Base-by-base conservation (phyloP, 257 asterid genomes). In the Cruciata laevipes region DNA sequence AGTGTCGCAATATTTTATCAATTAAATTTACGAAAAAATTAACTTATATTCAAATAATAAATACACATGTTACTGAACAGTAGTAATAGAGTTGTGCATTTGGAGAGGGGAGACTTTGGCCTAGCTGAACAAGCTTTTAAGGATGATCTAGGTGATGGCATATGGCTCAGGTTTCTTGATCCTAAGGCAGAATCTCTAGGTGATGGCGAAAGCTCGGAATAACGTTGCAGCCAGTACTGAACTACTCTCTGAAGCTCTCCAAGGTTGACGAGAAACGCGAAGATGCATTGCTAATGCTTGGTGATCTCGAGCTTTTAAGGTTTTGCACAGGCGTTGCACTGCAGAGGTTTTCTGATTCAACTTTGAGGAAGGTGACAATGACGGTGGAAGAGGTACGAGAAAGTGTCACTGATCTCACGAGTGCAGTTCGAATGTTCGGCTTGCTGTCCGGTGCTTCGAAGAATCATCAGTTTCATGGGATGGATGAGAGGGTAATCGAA, bases 311-410 rank as follows among this genome's bases (percentile, higher is more conserved):
- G 83, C 96, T 94, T 66, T 76, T 90, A 68, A 84, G 92, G 77
- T 94, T 94, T 73, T 93, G 89, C 79, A 86, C 73, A 3, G 99
- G 99, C 75, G 99, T 87, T 74, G 79, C 97, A 53, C 81, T 94
- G 71, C 99, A 94, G 76, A 94, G 90, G 83, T 90, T 94, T 83
- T 94, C 99, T 24, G 96, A 96, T 18, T 94, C 97, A 49, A 90
- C 99, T 25, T 87, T 94, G 75, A 95, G 86, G 82, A 94, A 94
- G 88, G 81, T 89, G 25, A 94, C 85, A 78, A 82, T 90, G 83
- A 85, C 95, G 1, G 90, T 88, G 77, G 95, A 87, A 53, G 99
- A 93, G 97, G 88, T 90, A 65, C 87, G 96, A 66, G 79, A 91
- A 71, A 93, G 96, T 32, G 97, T 93, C 64, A 88, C 95, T 18